Percentiles rank a stretch among this genome's conserved stretches.
Evolutionary conservation across 179 eudicot species (phyloP).

Genomic region (Vitellaria paradoxa): DNA sequence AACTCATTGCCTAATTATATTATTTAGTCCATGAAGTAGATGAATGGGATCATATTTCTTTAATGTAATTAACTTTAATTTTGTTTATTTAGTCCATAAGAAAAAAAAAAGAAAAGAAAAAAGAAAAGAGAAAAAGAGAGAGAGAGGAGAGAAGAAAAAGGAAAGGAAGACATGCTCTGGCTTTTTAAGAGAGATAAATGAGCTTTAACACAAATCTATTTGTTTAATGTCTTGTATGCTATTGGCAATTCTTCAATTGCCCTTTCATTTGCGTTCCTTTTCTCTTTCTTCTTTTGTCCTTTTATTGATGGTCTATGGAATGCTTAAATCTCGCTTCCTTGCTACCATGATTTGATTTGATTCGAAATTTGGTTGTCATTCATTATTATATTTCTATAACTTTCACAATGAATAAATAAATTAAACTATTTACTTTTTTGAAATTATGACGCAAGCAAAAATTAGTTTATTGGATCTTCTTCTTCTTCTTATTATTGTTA

Average conservation of each 20-base stretch:
- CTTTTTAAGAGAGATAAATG: background rate
- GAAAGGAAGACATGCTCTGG: slow-evolving; percentile 5
- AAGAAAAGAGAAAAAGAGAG: background rate
- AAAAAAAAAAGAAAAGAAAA: too few species aligned
- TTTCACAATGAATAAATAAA: too few species aligned
- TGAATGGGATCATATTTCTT: background rate
- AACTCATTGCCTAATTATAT: background rate
- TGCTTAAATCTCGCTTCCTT: background rate
- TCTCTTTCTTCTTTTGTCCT: background rate
- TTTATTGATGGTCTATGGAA: background rate
- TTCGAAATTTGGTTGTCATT: background rate
- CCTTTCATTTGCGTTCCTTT: background rate
- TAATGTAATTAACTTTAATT: too few species aligned
- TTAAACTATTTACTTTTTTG: too few species aligned
- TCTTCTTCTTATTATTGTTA: too few species aligned
- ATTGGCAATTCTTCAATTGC: background rate
- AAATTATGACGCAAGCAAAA: too few species aligned
- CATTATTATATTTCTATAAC: background rate
- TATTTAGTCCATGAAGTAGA: background rate
- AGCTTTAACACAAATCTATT: background rate
- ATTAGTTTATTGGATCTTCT: too few species aligned
- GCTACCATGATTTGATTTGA: background rate
- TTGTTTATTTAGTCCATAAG: too few species aligned
- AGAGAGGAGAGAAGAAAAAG: background rate
- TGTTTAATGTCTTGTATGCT: background rate